phyloP scores from a whole-genome alignment of 305 asterid species.

The Coffea humblotiana region DNA sequence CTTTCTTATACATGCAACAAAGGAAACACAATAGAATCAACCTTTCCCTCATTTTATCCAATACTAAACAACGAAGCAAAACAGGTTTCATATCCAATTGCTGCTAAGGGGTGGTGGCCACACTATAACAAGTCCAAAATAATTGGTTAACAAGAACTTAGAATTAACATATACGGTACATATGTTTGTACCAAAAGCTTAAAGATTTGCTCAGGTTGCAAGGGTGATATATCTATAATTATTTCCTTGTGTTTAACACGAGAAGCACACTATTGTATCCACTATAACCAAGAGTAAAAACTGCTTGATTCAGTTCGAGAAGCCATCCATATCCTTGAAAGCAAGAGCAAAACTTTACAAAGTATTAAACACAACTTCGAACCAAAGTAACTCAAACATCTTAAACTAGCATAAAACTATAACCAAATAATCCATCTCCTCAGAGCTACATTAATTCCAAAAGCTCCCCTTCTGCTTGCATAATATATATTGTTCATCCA shows the following conservation, averaged over 20 bases:
- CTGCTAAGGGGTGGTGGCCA: background rate
- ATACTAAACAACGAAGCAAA: background rate
- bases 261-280: background rate
- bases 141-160: background rate
- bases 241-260: background rate
- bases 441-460: background rate
- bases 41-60: background rate
- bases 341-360: background rate
- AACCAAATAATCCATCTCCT: background rate
- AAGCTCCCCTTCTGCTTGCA: background rate
- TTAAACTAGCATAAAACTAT: background rate
- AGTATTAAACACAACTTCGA: background rate
- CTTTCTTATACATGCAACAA: background rate
- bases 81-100: background rate
- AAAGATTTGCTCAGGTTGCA: background rate
- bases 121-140: background rate
- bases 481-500: background rate
- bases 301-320: background rate
- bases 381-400: background rate
- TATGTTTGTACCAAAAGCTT: background rate
- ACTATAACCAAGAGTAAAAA: background rate
- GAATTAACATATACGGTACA: background rate
- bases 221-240: background rate
- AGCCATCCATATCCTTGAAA: background rate
- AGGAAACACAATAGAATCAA: background rate